Conservation (phyloP, 768 basidiomycete genomes). For the Mycena capillaripes region DNA sequence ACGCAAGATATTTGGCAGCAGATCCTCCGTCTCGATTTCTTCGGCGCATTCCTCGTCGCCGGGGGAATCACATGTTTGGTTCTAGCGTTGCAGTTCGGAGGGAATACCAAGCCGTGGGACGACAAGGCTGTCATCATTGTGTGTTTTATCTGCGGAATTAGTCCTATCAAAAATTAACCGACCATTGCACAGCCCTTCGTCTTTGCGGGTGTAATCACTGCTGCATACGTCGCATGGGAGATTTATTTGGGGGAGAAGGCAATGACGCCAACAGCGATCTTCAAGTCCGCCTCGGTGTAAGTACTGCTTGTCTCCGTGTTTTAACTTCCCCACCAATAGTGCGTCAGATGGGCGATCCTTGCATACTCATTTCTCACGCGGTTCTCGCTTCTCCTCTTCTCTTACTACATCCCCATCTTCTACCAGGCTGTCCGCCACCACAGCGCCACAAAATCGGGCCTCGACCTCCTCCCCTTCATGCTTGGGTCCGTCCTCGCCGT, state of each 20-base stretch:
- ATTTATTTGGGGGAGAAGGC: slow-evolving; percentile 4
- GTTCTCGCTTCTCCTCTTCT: slow-evolving; percentile 26
- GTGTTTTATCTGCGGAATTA: neutral
- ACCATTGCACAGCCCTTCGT: slow-evolving; percentile 9
- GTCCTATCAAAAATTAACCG: too few species aligned
- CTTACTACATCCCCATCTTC: slow-evolving; percentile 38
- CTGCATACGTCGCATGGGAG: slow-evolving; percentile 16
- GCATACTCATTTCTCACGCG: slow-evolving; percentile 22
- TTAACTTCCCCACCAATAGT: too few species aligned
- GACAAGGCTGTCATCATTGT: slow-evolving; percentile 31
- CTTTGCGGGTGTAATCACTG: slow-evolving; percentile 18
- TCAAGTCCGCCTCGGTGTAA: slow-evolving; percentile 20
- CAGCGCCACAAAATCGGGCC: slow-evolving; percentile 32
- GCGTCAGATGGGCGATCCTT: slow-evolving; percentile 5
- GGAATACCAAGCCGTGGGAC: slow-evolving; percentile 58
- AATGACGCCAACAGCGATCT: slow-evolving; percentile 18
- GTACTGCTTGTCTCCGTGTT: neutral
- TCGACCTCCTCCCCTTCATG: too few species aligned
- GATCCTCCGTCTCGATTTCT: slow-evolving; percentile 49
- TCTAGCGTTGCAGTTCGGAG: slow-evolving; percentile 60
- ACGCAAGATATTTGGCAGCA: slow-evolving; percentile 1
- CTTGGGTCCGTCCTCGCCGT: neutral
- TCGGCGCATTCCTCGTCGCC: slow-evolving; percentile 52
- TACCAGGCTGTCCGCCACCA: slow-evolving; percentile 29
- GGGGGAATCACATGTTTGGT: slow-evolving; percentile 50